Base-by-base conservation (phyloP, 164 flowering plant genomes). In the Aristolochia contorta region DNA sequence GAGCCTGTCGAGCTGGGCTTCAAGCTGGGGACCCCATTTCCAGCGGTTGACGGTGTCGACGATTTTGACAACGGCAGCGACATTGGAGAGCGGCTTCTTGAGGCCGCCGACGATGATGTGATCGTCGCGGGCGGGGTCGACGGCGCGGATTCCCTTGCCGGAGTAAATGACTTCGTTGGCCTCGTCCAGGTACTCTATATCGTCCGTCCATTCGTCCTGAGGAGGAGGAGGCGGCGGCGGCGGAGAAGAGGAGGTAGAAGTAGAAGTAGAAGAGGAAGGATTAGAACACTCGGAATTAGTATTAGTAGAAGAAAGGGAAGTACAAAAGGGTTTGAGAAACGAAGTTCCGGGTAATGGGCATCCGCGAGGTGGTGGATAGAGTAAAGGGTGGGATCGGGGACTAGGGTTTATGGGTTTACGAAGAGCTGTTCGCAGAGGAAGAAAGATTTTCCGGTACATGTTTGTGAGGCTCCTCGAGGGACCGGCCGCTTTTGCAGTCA, bases 1-100 rank as follows among this genome's bases (percentile, higher is more conserved):
- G 30, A 92, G 83, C 46, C 75, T 85, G 67, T 87, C 97, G 79
- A 92, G 80, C 48, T 82, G 98, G 61, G 79, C 75, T 67, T 92
- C 98, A 80, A 92, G 69, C 27, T 92, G 94, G n/a, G 97, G 98
- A 3, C 97, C 97, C 98, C 98, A 92, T 74, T 77, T 86, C 98
- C 98, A 92, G 69, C 98, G 83, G 62, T 77, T 84, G 27, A 86
- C 89, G 47, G 84, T 74, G 79, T 89, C 98, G 6, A 89, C 85
- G 20, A 93, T 80, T 69, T 89, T 92, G 0, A 85, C 82, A 47
- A 92, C 91, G 0, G 87, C 93, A 0, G 78, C 66, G 33, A 80
- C 83, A 74, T 87, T 83, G 62, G 73, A 58, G 54, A 87, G 72
- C 1, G 96, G 86, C 76, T 86, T 86, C 77, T 79, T 89, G 32